Base-by-base conservation (phyloP, 805 yeast species). In the Lachancea mirantina region DNA sequence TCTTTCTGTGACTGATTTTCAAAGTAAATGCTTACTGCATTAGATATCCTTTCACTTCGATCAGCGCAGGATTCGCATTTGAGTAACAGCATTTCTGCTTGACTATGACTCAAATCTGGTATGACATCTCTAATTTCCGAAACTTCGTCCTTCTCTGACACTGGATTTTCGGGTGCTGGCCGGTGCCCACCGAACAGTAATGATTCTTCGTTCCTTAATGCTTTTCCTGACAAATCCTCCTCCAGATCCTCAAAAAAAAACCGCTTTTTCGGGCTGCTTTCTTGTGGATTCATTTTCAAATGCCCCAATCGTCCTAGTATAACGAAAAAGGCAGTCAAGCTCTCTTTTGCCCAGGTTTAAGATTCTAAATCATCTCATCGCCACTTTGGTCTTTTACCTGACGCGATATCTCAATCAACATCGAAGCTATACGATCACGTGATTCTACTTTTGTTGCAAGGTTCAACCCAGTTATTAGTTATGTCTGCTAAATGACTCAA, bases 11-110 rank as follows among this genome's bases (percentile, higher is more conserved):
- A 18, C 14, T 23, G 22, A 5, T 24, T 22, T 18, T 66, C 71
- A 35, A 66, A 58, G 38, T 60, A 66, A 1, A 57, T 61, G 35
- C 63, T 59, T 2, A 65, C 57, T 1, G 74, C 69, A n/a, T 46
- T 45, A 8, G 62, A 39, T 3, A 67, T 45, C 2, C 55, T 46
- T n/a, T 56, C 52, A 1, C 43, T 45, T 0, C 43, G 29, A 10
- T 41, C 32, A n/a, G 45, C 26, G 3, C 10, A 18, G 4, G 23
- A 14, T 14, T 17, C 28, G 9, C 28, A 23, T 22, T 19, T 27
- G 13, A 26, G 22, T 10, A 28, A 26, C 26, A 34, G 21, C 9
- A 19, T n/a, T 5, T 18, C 21, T 4, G 33, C 33, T 19, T 34
- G 33, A 7, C 30, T 14, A 14, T 21, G 14, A 9, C 23, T 28